Base-by-base conservation (phyloP, 169 alveolate species). In the Cystoisospora suis region DNA sequence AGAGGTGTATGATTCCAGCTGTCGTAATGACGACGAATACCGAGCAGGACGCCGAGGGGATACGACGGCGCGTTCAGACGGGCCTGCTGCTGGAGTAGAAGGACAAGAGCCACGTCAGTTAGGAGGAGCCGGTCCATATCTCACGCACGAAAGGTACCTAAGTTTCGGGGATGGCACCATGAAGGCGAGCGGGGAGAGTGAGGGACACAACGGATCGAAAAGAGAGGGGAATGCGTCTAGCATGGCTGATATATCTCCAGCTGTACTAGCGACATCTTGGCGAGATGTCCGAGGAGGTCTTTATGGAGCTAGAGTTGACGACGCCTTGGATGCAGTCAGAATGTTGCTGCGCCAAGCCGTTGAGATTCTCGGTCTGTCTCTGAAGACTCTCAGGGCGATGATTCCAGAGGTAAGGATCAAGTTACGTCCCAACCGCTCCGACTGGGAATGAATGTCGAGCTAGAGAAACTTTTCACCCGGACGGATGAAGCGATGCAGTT, bases 311-410 rank as follows among this genome's bases (percentile, higher is more conserved):
- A n/a, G 46, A 9, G 83, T 40, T 38, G 83, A 72, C 32, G 83
- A 34, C 15, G 58, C 58, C 56, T 38, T 40, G 6, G 83, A n/a
- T 2, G 83, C 47, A 12, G 53, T 40, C 40, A 23, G 53, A 17
- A 34, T 29, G 34, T 29, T 72, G 34, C 45, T 72, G n/a, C 58
- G 23, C 1, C 83, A 40, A 9, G 83, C 83, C 6, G 53, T 72
- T 9, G 58, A 38, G 53, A 27, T 72, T 9, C 56, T 72, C 6
- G 83, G 58, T 34, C 4, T 72, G 36, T 72, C 83, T 5, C 56
- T 72, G 58, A 72, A 72, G 83, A 38, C 83, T 1, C 53, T 72
- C 38, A 20, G 53, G 20, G 83, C 83, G 83, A 72, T 72, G n/a
- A 23, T 72, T 4, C 83, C 83, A 6, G 56, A 6, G 53, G 83